Base-by-base conservation (phyloP, 148 eudicot species). In the Amaranthus cruentus region DNA sequence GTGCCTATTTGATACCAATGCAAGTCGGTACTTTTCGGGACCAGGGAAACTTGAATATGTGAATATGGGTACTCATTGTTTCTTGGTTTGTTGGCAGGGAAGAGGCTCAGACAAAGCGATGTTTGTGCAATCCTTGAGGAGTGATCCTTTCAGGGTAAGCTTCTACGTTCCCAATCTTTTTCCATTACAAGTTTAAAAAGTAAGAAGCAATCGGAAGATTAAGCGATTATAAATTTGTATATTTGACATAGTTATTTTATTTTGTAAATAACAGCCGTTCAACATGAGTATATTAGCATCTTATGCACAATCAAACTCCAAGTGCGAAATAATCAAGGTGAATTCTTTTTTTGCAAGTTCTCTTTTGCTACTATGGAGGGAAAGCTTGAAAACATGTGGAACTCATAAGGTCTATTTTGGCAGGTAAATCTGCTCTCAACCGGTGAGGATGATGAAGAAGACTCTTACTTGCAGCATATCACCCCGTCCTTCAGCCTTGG, bases 41-140 rank as follows among this genome's bases (percentile, higher is more conserved):
- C 18, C 18, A 0, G 4, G 8, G 54, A 15, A 42, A 8, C 69
- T 66, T 66, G 6, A 8, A n/a, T 28, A 51, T 70, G 3, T 46
- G 6, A 18, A 4, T 28, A 3, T 57, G n/a, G 7, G 18, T 69
- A 38, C 55, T 78, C 77, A 15, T 11, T 61, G 68, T 10, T 12
- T 60, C 48, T 28, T 55, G 61, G 4, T 47, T 50, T 18, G 47
- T 74, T 71, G 81, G 66, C 90, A 93, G 98, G 98, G 88, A 74
- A 89, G 82, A 79, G 86, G 87, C 68, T 81, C 90, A 42, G 90
- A 86, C 44, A 80, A 92, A 60, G 86, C 93, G 57, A 88, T 90
- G 88, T 91, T 88, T 86, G 96, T 94, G 67, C 98, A 94, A 78
- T 94, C 98, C 62, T 81, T 94, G 83, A 88, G 98, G 78, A 85